Conservation (phyloP, 2,329 filamentous ascomycete genomes). For the Xylaria sp. region DNA sequence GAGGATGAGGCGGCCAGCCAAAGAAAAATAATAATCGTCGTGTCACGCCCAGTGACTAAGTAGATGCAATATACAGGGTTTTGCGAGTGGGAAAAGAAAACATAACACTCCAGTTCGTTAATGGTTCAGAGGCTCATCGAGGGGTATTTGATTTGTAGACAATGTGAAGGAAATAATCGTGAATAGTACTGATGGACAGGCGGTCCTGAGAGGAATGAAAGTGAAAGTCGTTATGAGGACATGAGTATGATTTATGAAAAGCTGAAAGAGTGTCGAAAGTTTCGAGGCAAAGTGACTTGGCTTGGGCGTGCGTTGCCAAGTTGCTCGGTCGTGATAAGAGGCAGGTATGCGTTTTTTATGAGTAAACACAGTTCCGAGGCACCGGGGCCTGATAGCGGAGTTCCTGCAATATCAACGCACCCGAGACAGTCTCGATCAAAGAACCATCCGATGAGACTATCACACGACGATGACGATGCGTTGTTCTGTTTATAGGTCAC, state of each 20-base stretch:
- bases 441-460: slow-evolving; percentile 38
- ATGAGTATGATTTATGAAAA: slow-evolving; percentile 45
- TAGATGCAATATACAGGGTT: slow-evolving; percentile 42
- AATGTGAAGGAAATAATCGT: slow-evolving; percentile 46
- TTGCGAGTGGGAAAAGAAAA: slow-evolving; percentile 39
- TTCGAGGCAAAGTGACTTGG: slow-evolving; percentile 17
- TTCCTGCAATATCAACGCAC: slow-evolving; percentile 39
- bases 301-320: slow-evolving; percentile 26
- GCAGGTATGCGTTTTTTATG: slow-evolving; percentile 31
- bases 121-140: slow-evolving; percentile 53
- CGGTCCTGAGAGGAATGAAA: slow-evolving; percentile 44
- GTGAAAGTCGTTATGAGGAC: slow-evolving; percentile 51
- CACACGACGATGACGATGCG: slow-evolving; percentile 21
- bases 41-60: slow-evolving; percentile 25
- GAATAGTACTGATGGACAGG: slow-evolving; percentile 37
- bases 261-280: slow-evolving; percentile 39
- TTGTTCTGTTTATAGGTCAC: slow-evolving; percentile 24
- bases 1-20: slow-evolving; percentile 24
- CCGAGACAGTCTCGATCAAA: slow-evolving; percentile 36
- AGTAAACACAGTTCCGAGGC: slow-evolving; percentile 37
- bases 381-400: slow-evolving; percentile 36
- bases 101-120: slow-evolving; percentile 50
- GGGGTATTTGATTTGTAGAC: slow-evolving; percentile 47
- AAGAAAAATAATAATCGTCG: slow-evolving; percentile 16
- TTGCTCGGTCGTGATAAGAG: slow-evolving; percentile 32